phyloP scores from a whole-genome alignment of 257 asterid genomes.

The Cinchona pubescens region DNA sequence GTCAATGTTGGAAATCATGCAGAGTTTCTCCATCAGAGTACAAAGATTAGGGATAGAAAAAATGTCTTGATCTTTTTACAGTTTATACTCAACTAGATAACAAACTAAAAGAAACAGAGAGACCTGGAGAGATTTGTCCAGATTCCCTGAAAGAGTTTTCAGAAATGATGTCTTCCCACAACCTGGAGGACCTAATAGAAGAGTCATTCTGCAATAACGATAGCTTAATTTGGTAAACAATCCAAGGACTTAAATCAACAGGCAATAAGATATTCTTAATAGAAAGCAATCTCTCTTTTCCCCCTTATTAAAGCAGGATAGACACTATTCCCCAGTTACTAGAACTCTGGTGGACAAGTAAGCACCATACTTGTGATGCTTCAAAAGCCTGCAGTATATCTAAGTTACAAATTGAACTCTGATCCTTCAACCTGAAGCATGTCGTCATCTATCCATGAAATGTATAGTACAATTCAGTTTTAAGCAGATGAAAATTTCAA shows the following conservation, averaged over 20 bases:
- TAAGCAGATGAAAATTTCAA: neutral
- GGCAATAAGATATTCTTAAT: neutral
- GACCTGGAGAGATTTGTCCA: conserved; percentile 57
- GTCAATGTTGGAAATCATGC: neutral
- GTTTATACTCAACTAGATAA: neutral
- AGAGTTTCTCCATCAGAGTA: neutral
- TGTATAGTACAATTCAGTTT: too few relatives aligned
- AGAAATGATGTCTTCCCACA: conserved; percentile 62
- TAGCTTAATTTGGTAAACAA: neutral
- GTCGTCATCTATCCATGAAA: neutral
- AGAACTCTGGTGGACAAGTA: neutral
- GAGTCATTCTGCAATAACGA: conserved; percentile 44
- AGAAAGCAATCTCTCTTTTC: neutral
- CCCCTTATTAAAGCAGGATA: neutral
- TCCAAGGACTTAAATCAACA: too few relatives aligned
- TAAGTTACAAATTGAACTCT: too few relatives aligned
- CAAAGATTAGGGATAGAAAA: neutral
- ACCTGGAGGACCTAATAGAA: conserved; percentile 70
- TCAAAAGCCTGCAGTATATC: neutral
- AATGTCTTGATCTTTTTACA: neutral
- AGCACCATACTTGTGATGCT: too few relatives aligned
- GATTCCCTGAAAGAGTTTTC: conserved; percentile 62
- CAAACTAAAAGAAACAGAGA: neutral
- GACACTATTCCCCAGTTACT: too few relatives aligned
- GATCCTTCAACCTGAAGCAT: neutral